Conservation (phyloP, 331 rosid genomes). For the Phaseolus coccineus region DNA sequence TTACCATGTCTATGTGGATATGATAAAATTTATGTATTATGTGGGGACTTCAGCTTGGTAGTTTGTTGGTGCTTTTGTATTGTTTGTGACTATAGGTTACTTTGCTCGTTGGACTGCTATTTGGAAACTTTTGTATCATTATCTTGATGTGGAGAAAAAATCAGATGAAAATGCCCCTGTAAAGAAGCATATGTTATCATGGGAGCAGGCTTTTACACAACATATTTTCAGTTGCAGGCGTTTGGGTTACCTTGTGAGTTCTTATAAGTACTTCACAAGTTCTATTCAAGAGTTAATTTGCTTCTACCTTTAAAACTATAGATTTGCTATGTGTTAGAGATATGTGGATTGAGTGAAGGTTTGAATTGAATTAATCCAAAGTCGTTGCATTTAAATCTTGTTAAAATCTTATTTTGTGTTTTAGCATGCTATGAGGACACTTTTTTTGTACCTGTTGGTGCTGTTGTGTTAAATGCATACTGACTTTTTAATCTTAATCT, state of each 20-base stretch:
- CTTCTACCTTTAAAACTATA: constrained; percentile 21
- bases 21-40: too few species aligned
- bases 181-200: constrained; percentile 85
- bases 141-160: constrained; percentile 67
- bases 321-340: constrained; percentile 14
- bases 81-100: constrained; percentile 65
- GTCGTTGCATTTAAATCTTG: constrained; percentile 16
- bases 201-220: constrained; percentile 96
- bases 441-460: constrained; percentile 6
- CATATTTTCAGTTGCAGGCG: constrained; percentile 93
- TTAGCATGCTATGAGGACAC: neutral
- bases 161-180: constrained; percentile 23
- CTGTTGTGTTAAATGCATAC: neutral
- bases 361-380: constrained; percentile 23
- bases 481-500: constrained; percentile 13
- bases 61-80: constrained; percentile 29
- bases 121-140: constrained; percentile 76
- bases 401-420: constrained; percentile 14
- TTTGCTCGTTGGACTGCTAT: constrained; percentile 92
- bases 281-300: neutral
- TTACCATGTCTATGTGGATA: too few species aligned
- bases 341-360: constrained; percentile 17
- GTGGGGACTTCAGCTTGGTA: neutral
- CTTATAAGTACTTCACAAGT: constrained; percentile 13
- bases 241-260: constrained; percentile 45